These are phyloP conservation scores for Glebionis coronaria DNA, from an alignment of 129 eudicot genomes.

Conservation along the genomic window DNA sequence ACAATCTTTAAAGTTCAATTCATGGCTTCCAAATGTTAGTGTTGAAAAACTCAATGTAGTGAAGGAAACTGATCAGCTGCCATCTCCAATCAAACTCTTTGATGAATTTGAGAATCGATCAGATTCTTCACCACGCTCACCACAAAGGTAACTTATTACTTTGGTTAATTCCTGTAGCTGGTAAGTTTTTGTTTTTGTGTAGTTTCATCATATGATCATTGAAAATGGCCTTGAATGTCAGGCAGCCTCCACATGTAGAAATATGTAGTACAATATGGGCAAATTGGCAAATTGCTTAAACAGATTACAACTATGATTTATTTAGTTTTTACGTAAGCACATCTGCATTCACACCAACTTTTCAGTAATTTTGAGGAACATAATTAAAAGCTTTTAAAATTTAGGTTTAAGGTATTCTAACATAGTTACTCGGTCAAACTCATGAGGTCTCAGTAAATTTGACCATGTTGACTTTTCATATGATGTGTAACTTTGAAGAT, in stretches of 20 bases:
- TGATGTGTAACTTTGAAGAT: no score
- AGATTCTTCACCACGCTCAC: constrained; percentile 39
- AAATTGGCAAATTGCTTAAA: no score
- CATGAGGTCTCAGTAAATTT: no score
- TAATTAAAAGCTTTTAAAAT: no score
- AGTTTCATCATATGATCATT: constrained; percentile 9
- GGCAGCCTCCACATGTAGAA: neutral
- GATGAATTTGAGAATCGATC: constrained; percentile 37
- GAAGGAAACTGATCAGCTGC: constrained; percentile 41
- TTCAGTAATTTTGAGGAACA: no score
- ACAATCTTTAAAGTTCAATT: constrained; percentile 33
- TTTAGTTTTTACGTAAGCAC: no score
- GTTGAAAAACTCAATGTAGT: constrained; percentile 49
- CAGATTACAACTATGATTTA: no score
- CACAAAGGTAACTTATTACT: constrained; percentile 48
- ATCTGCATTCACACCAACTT: no score
- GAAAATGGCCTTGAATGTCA: neutral
- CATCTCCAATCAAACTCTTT: constrained; percentile 38
- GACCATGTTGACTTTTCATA: no score
- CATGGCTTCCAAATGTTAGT: constrained; percentile 54
- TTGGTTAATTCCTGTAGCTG: neutral
- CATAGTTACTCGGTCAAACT: no score
- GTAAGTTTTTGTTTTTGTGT: constrained; percentile 1
- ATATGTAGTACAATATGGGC: neutral
- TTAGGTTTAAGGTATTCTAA: no score